phyloP scores from a whole-genome alignment of 2,329 filamentous ascomycete genomes.

The Bipolaris bicolor region DNA sequence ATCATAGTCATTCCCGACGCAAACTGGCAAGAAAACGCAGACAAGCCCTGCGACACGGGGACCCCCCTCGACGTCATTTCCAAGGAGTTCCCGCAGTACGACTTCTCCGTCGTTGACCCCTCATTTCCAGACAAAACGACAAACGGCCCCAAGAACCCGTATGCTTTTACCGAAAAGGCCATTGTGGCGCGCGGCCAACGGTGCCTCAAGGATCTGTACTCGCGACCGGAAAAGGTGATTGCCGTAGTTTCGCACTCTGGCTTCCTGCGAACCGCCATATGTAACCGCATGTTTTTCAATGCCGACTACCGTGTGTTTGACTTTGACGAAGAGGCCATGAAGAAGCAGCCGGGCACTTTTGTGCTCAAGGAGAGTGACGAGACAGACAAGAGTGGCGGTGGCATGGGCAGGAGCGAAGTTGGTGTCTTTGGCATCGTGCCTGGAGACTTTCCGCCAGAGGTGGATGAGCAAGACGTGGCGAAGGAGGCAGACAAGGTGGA shows the following conservation, averaged over 20 bases:
- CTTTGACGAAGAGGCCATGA: slow-evolving; percentile 57
- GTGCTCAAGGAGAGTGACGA: slow-evolving; percentile 56
- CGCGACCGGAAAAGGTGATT: slow-evolving; percentile 65
- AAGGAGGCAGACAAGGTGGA: slow-evolving; percentile 13
- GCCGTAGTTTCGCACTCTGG: slow-evolving; percentile 70
- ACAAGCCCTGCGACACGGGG: slow-evolving; percentile 67
- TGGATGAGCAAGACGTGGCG: slow-evolving; percentile 13
- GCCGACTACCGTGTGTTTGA: slow-evolving; percentile 70
- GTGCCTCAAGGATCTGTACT: slow-evolving; percentile 58
- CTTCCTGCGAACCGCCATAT: slow-evolving; percentile 65
- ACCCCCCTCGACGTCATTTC: slow-evolving; percentile 54
- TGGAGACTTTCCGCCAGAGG: slow-evolving; percentile 39
- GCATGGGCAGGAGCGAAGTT: slow-evolving; percentile 58
- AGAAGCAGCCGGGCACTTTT: slow-evolving; percentile 48
- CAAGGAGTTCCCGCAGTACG: slow-evolving; percentile 61
- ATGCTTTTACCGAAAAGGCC: slow-evolving; percentile 60
- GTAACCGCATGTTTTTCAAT: slow-evolving; percentile 60
- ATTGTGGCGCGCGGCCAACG: slow-evolving; percentile 63
- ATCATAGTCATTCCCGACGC: slow-evolving; percentile 60
- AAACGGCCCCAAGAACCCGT: slow-evolving; percentile 46
- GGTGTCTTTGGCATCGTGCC: slow-evolving; percentile 36
- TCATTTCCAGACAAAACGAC: slow-evolving; percentile 68
- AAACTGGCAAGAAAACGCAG: slow-evolving; percentile 65
- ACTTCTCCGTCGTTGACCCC: slow-evolving; percentile 64
- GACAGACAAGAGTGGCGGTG: slow-evolving; percentile 55